Evolutionary conservation across 805 yeast genomes (phyloP), one percentile per base, ranked within the genome.

Genomic region (Pichia pseudocactophila): DNA sequence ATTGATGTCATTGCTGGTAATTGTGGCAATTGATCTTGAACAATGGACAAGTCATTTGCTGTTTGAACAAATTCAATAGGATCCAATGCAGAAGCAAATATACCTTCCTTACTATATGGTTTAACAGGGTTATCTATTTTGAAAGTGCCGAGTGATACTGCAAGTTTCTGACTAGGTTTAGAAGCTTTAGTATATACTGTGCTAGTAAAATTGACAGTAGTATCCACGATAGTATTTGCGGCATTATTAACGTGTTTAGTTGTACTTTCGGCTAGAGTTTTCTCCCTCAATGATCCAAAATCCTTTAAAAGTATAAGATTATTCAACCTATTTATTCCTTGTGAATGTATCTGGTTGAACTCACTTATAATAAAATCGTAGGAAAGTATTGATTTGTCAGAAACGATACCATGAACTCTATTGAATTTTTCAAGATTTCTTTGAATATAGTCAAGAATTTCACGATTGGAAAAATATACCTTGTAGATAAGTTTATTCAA

Each of bases 401-500:
- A 19, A n/a, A 41, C 28, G 25, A 63, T 49, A 1, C 73, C 73
- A 30, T 65, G 65, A 20, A 53, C 42, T 26, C 49, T 49, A 15
- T 57, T 48, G 43, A 53, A 62, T 43, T 56, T 56, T 11, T 41
- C 30, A 30, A 64, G 32, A 30, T 63, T 55, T 4, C 61, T 62
- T 39, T 57, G 41, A 20, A 73, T 51, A 19, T 57, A 52, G 22
- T 58, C 49, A 42, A 55, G 59, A 2, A 67, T 57, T 15, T 65
- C 69, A 18, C 53, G 30, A 37, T 73, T 68, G 30, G 66, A 62
- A 47, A 59, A 64, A 32, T 71, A 53, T 1, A 66, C 41, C 47
- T 66, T 61, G 37, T 65, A 56, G 1, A 71, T 57, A 12, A 74
- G 44, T 40, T 62, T 60, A 36, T 65, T 71, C 10, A 74, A 55